Evolutionary conservation across 306 rosid species (phyloP), one percentile per base, ranked within the genome.

Genomic region (Prunus kanzakura): DNA sequence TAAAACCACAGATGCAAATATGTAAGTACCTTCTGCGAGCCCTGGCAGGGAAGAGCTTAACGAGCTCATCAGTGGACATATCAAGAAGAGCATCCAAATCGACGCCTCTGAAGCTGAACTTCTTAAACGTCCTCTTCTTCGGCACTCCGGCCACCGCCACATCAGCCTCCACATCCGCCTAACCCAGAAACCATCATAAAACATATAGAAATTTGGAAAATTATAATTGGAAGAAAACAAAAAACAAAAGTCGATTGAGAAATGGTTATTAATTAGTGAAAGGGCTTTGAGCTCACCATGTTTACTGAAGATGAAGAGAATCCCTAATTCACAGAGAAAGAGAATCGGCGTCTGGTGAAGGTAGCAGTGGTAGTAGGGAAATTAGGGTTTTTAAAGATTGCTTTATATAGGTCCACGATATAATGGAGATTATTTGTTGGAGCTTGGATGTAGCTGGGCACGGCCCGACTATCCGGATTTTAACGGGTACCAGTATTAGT

Each of bases 51-150:
- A 92, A 92, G 65, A 92, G 96, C 89, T 92, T 88, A 23, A 92
- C 97, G 23, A 90, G 96, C 68, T 90, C 96, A 63, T 92, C 96
- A 0, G 96, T 92, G 14, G 93, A 87, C 97, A 92, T 92, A 54
- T 92, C 97, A 15, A 92, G 82, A 3, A 92, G 89, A 2, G 96
- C 83, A 75, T 92, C 97, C 78, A 90, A 84, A 83, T 92, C 96
- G 8, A 92, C 97, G 0, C 96, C 97, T 41, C 84, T 76, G 83
- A 92, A 90, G 80, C 96, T 92, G 85, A 92, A 92, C 86, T 92
- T 92, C 90, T 88, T 90, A 65, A 92, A 92, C 22, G 97, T 92
- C 45, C 97, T 90, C 90, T 92, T 92, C 93, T 92, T 92, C 3
- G 93, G 93, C 47, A 45, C 82, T n/a, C 88, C 89, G 11, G 89